Evolutionary conservation across 2,329 filamentous ascomycete genomes (phyloP).

Genomic region (Talaromyces rugulosus): DNA sequence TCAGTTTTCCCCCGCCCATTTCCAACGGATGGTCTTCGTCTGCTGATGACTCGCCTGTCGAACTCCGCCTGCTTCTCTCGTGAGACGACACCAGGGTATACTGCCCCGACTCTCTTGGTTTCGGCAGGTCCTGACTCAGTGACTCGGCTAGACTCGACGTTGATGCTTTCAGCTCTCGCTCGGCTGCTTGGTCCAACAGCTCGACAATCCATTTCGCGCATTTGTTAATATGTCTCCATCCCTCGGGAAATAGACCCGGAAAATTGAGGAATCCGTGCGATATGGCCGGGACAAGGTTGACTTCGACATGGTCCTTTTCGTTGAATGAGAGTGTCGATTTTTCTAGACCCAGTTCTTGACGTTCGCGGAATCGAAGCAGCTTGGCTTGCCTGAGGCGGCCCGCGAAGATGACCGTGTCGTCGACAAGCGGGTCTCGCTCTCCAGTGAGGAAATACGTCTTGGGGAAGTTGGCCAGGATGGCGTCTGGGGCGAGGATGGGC

Average conservation of each 20-base stretch:
- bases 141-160: slow-evolving; percentile 14
- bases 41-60: slow-evolving; percentile 59
- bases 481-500: slow-evolving; percentile 82
- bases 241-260: slow-evolving; percentile 79
- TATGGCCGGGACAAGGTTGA: slow-evolving; percentile 80
- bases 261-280: slow-evolving; percentile 95
- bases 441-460: slow-evolving; percentile 93
- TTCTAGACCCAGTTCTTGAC: slow-evolving; percentile 53
- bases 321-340: slow-evolving; percentile 58
- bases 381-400: slow-evolving; percentile 81
- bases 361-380: slow-evolving; percentile 51
- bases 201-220: slow-evolving; percentile 79
- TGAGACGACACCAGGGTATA: not conserved
- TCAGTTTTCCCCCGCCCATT: slow-evolving; percentile 57
- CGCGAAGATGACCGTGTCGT: slow-evolving; percentile 95
- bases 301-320: slow-evolving; percentile 72
- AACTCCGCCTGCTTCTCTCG: slow-evolving; percentile 42
- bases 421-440: slow-evolving; percentile 89
- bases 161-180: slow-evolving; percentile 15
- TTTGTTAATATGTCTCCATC: slow-evolving; percentile 79
- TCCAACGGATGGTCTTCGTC: slow-evolving; percentile 80
- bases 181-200: slow-evolving; percentile 50
- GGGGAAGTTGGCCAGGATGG: slow-evolving; percentile 78
- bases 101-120: not conserved
- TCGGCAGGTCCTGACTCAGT: not conserved